Conservation (phyloP, 2,329 filamentous ascomycete species). For the Aspergillus ibericus region DNA sequence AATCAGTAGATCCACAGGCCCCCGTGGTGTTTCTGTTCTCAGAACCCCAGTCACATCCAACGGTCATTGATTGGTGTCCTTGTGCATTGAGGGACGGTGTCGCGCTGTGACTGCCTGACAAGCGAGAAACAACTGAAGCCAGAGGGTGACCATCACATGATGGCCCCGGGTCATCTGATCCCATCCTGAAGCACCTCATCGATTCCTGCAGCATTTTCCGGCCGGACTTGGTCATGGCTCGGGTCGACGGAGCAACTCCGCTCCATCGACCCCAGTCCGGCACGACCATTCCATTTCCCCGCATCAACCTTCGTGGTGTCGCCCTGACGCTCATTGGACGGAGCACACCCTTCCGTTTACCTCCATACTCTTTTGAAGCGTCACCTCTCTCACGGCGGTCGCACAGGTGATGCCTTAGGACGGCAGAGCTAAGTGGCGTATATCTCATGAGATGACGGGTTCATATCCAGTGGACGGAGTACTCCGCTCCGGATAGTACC, state of each 20-base stretch:
- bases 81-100: too few species aligned
- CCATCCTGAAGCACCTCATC: not conserved
- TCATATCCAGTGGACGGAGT: conserved; percentile 11
- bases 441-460: not conserved
- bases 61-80: too few species aligned
- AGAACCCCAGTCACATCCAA: not conserved
- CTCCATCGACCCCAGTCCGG: not conserved
- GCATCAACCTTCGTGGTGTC: not conserved
- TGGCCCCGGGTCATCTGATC: not conserved
- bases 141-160: not conserved
- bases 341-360: conserved; percentile 9
- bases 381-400: not conserved
- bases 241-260: not conserved
- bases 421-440: not conserved
- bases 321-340: not conserved
- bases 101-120: too few species aligned
- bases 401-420: not conserved
- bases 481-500: conserved; percentile 9
- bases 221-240: not conserved
- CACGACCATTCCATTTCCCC: conserved; percentile 3
- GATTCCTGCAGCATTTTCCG: not conserved
- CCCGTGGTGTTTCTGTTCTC: not conserved
- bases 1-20: not conserved
- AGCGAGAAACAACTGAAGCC: not conserved
- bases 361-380: not conserved